Conservation (phyloP, 805 yeast species). For the Ogataea nonfermentans region DNA sequence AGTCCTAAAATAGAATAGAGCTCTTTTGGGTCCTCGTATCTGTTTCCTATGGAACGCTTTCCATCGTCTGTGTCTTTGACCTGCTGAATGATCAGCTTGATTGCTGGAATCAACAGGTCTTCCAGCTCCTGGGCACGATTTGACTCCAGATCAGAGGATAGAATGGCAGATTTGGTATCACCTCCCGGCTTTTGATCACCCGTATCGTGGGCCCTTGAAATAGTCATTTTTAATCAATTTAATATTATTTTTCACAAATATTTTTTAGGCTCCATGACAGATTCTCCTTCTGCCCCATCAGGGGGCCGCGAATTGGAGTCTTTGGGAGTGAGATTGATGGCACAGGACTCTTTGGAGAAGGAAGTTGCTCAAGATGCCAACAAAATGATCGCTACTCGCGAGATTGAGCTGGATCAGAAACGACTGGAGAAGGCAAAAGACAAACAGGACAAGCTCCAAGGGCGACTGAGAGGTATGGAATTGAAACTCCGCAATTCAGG, state of each 20-base stretch:
- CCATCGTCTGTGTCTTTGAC: conserved; percentile 47
- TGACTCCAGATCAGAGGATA: conserved; percentile 40
- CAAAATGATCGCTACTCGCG: conserved; percentile 55
- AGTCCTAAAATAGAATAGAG: conserved; percentile 38
- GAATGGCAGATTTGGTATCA: not conserved
- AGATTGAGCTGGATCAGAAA: conserved; percentile 69
- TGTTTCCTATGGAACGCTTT: conserved; percentile 48
- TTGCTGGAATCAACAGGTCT: conserved; percentile 46
- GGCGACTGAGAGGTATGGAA: conserved; percentile 47
- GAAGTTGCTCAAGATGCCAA: conserved; percentile 70
- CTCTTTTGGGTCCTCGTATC: conserved; percentile 46
- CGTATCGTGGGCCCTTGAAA: not conserved
- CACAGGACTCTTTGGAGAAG: conserved; percentile 77
- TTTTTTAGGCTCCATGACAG: not conserved
- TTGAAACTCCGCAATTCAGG: conserved; percentile 48
- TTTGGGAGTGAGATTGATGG: conserved; percentile 61
- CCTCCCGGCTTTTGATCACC: not conserved
- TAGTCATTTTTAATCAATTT: conserved; percentile 5
- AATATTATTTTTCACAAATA: not conserved
- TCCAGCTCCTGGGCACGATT: conserved; percentile 59
- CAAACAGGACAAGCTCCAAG: conserved; percentile 42
- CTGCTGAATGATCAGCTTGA: conserved; percentile 51
- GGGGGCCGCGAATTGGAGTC: conserved; percentile 30
- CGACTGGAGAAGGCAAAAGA: conserved; percentile 67
- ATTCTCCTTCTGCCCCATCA: conserved; percentile 1